phyloP scores from a whole-genome alignment of 768 basidiomycete genomes.

The Serpula lacrymans region DNA sequence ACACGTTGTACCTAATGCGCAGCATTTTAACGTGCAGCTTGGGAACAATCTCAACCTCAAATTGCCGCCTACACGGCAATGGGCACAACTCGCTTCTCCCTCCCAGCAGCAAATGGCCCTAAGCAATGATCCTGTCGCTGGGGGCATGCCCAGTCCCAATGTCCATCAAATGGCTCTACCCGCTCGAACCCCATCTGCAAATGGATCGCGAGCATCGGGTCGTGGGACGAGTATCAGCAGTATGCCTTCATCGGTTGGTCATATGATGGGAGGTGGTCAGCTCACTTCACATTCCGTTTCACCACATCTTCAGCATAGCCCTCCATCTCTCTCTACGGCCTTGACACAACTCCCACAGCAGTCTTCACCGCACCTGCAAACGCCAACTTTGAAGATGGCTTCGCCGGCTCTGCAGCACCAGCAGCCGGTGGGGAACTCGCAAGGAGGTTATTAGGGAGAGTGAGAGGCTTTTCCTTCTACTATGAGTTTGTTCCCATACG shows the following conservation, averaged over 20 bases:
- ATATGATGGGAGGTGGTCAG: slow-evolving; percentile 37
- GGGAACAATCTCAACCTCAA: slow-evolving; percentile 32
- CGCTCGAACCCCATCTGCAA: slow-evolving; percentile 51
- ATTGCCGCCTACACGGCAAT: slow-evolving; percentile 36
- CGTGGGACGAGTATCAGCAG: slow-evolving; percentile 21
- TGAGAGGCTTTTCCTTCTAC: slow-evolving; percentile 5
- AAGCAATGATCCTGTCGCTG: slow-evolving; percentile 27
- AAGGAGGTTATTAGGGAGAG: slow-evolving; percentile 47
- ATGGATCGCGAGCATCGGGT: slow-evolving; percentile 47
- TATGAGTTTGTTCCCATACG: slow-evolving; percentile 7
- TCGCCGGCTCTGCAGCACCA: slow-evolving; percentile 54
- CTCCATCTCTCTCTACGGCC: slow-evolving; percentile 42
- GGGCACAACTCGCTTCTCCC: slow-evolving; percentile 27
- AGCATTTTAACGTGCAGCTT: slow-evolving; percentile 29
- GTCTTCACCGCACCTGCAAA: slow-evolving; percentile 48
- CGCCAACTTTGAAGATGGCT: slow-evolving; percentile 49
- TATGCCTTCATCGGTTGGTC: slow-evolving; percentile 15
- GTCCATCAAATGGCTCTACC: slow-evolving; percentile 35
- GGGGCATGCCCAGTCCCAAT: slow-evolving; percentile 32
- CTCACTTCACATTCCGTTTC: slow-evolving; percentile 43
- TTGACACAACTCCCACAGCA: slow-evolving; percentile 36
- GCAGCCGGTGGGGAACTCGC: slow-evolving; percentile 45
- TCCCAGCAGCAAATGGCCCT: slow-evolving; percentile 21
- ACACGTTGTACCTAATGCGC: slow-evolving; percentile 22
- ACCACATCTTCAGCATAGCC: slow-evolving; percentile 45